These are phyloP conservation scores for Penicillium diatomitis DNA, from an alignment of 495 filamentous ascomycete genomes.

Conservation along the genomic window DNA sequence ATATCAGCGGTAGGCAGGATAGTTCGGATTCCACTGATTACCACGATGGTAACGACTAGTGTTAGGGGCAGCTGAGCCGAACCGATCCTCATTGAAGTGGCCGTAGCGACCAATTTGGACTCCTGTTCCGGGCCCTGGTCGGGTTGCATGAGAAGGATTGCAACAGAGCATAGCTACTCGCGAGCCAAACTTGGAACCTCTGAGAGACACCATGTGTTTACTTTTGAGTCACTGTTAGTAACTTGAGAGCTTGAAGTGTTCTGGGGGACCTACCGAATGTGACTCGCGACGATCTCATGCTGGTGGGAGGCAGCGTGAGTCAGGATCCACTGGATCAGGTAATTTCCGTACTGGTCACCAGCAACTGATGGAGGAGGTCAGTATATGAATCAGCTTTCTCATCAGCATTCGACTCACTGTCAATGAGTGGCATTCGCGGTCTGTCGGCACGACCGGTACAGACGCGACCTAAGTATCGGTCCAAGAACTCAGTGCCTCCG, in stretches of 20 bases:
- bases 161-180: slow-evolving; percentile 98
- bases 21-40: slow-evolving; percentile 30
- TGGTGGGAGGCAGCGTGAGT: slow-evolving; percentile 79
- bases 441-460: slow-evolving; percentile 86
- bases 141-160: slow-evolving; percentile 78
- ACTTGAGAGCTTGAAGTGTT: no score
- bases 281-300: slow-evolving; percentile 82
- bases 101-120: slow-evolving; percentile 49
- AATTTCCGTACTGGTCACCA: slow-evolving; percentile 97
- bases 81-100: slow-evolving; percentile 46
- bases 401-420: slow-evolving; percentile 49
- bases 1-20: slow-evolving; percentile 29
- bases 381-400: neutral
- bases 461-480: slow-evolving; percentile 86
- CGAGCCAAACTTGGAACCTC: slow-evolving; percentile 96
- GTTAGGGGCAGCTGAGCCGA: slow-evolving; percentile 18
- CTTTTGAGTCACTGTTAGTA: slow-evolving; percentile 17
- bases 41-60: slow-evolving; percentile 28
- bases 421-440: slow-evolving; percentile 92
- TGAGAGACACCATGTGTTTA: slow-evolving; percentile 98
- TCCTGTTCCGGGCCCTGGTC: slow-evolving; percentile 72
- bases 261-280: slow-evolving; percentile 56
- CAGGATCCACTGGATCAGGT: slow-evolving; percentile 93
- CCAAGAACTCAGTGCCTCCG: slow-evolving; percentile 79
- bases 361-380: slow-evolving; percentile 52